Evolutionary conservation across 1,284 basidiomycete genomes (phyloP).

Genomic region (Rhodotorula mucilaginosa): DNA sequence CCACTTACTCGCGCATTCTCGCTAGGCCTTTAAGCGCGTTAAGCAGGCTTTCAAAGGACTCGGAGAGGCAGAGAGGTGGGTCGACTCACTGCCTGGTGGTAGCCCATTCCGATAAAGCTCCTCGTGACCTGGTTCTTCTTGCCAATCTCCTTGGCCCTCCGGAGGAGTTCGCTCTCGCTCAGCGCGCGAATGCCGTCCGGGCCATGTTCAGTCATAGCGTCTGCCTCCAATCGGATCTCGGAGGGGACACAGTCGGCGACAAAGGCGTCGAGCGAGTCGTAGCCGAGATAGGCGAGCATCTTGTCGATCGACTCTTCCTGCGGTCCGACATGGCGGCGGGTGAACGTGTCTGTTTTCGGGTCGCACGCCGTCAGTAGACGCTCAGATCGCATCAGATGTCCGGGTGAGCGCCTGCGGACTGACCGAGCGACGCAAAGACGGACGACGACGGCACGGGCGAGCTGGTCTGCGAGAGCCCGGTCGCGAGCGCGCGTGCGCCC

Average conservation of each 20-base stretch:
- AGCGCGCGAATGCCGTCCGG: conserved; percentile 62
- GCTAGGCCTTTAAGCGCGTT: too few species aligned
- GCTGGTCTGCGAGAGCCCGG: conserved; percentile 26
- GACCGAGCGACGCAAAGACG: conserved; percentile 57
- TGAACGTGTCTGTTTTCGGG: conserved; percentile 71
- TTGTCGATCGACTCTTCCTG: conserved; percentile 67
- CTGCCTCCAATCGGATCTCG: conserved; percentile 67
- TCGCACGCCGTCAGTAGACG: not conserved
- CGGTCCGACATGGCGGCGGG: conserved; percentile 84
- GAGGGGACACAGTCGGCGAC: conserved; percentile 73
- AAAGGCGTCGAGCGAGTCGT: conserved; percentile 81
- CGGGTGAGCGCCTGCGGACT: not conserved
- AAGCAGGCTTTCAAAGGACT: too few species aligned
- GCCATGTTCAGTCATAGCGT: conserved; percentile 62
- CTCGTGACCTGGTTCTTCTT: conserved; percentile 75
- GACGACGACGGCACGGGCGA: conserved; percentile 45
- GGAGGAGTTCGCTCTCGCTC: conserved; percentile 81
- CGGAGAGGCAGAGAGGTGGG: not conserved
- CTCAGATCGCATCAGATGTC: not conserved
- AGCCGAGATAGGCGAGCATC: conserved; percentile 80
- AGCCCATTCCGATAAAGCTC: conserved; percentile 97
- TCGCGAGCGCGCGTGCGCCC: conserved; percentile 22
- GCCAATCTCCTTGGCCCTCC: conserved; percentile 73
- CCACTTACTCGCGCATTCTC: too few species aligned
- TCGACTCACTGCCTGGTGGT: conserved; percentile 67